phyloP scores from a whole-genome alignment of 805 yeast genomes.

The Saccharomycopsis fibuligera region DNA sequence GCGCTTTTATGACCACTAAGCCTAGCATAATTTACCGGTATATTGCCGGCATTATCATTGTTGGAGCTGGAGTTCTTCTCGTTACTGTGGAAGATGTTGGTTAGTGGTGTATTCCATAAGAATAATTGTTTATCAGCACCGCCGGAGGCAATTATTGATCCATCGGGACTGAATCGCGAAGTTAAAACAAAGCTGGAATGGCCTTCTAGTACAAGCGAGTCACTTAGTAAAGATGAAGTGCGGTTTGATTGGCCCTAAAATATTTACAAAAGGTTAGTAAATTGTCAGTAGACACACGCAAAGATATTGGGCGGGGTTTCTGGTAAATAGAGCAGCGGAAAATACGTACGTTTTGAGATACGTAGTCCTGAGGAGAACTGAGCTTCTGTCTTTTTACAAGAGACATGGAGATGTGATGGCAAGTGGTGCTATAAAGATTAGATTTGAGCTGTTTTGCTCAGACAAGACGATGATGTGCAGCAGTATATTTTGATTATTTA shows the following conservation, averaged over 20 bases:
- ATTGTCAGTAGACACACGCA: no score
- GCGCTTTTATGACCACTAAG: conserved; percentile 58
- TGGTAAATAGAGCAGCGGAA: no score
- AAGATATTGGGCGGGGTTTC: no score
- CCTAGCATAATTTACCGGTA: conserved; percentile 37
- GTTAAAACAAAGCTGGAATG: conserved; percentile 50
- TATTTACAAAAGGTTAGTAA: not conserved
- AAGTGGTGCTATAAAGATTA: no score
- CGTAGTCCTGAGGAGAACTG: no score
- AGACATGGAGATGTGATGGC: no score
- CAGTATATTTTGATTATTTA: no score
- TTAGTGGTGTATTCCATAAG: conserved; percentile 27
- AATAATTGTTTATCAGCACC: conserved; percentile 49
- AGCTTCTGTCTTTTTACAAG: no score
- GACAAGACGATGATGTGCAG: no score
- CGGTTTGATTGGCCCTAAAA: not conserved
- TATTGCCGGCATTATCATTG: conserved; percentile 21
- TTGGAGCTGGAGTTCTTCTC: not conserved
- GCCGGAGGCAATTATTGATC: conserved; percentile 52
- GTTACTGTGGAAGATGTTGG: conserved; percentile 1
- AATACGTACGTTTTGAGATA: no score
- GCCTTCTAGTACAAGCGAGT: conserved; percentile 35
- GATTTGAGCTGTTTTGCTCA: no score
- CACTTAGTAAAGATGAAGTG: conserved; percentile 5
- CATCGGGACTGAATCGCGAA: conserved; percentile 45